Conservation (phyloP, 2,329 filamentous ascomycete genomes). For the Ophiostoma sp. region DNA sequence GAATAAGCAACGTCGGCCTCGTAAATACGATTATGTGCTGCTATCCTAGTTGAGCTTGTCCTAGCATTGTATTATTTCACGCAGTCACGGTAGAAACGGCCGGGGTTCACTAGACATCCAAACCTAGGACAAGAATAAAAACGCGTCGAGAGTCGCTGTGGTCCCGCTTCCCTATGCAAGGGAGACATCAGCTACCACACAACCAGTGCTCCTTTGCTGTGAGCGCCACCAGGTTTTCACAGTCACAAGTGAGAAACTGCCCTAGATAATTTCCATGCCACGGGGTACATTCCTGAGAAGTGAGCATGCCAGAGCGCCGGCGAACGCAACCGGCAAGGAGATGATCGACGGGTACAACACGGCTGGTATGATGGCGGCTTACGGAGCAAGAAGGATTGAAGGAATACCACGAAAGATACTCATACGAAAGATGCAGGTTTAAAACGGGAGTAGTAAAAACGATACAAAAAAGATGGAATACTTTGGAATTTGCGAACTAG, state of each 20-base stretch:
- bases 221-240: background rate
- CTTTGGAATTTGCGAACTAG: too few relatives aligned
- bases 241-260: background rate
- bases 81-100: background rate
- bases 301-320: background rate
- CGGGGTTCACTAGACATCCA: too few relatives aligned
- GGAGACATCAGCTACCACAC: background rate
- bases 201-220: background rate
- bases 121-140: background rate
- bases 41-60: background rate
- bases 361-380: background rate
- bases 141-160: background rate
- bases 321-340: background rate
- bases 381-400: background rate
- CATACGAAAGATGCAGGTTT: background rate
- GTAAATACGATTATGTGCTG: background rate
- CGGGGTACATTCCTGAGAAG: background rate
- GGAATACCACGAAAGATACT: background rate
- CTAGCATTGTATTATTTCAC: background rate
- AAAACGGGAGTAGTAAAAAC: background rate
- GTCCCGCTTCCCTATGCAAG: slow-evolving; percentile 1
- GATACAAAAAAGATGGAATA: background rate
- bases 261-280: slow-evolving; percentile 9
- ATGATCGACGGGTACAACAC: background rate
- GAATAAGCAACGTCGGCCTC: background rate